A percentile compares a stretch with the other conserved stretches of the same genome.
Evolutionary conservation across 2,329 filamentous ascomycete genomes (phyloP).

Genomic region (Alternaria hordeiaustralica): DNA sequence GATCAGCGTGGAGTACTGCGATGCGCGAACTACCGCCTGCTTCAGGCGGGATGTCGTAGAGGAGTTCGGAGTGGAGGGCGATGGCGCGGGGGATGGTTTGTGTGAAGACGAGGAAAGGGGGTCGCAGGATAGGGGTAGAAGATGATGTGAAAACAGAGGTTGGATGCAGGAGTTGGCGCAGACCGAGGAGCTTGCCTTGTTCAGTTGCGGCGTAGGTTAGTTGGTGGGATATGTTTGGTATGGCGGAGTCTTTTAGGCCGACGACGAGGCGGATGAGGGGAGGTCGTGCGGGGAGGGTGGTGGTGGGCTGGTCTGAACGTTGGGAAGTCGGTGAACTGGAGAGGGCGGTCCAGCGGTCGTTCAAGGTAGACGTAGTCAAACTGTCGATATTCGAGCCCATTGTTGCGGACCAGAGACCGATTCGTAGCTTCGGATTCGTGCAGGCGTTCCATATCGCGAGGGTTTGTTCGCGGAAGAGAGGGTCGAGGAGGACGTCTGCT

Average conservation of each 20-base stretch:
- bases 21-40: slow-evolving; percentile 85
- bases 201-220: slow-evolving; percentile 92
- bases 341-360: slow-evolving; percentile 44
- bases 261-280: slow-evolving; percentile 84
- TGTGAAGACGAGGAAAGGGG: slow-evolving; percentile 93
- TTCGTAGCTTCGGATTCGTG: slow-evolving; percentile 69
- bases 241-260: slow-evolving; percentile 93
- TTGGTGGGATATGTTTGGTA: slow-evolving; percentile 89
- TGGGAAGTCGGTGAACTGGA: slow-evolving; percentile 48
- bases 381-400: slow-evolving; percentile 94
- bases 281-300: slow-evolving; percentile 31
- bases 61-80: slow-evolving; percentile 85
- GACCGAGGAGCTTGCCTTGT: slow-evolving; percentile 87
- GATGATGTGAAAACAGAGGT: slow-evolving; percentile 59
- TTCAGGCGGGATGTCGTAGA: slow-evolving; percentile 90
- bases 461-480: slow-evolving; percentile 88
- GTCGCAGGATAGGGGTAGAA: slow-evolving; percentile 65
- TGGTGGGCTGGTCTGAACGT: slow-evolving; percentile 28
- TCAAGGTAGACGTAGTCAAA: slow-evolving; percentile 69
- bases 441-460: slow-evolving; percentile 83
- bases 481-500: slow-evolving; percentile 91
- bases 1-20: slow-evolving; percentile 86
- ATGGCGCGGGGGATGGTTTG: slow-evolving; percentile 92
- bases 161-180: slow-evolving; percentile 88
- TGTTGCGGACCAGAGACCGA: slow-evolving; percentile 93